Percentiles rank a stretch among this genome's conserved stretches.
phyloP scores from a whole-genome alignment of 2,329 filamentous ascomycete species.

The Orbilia javanica region DNA sequence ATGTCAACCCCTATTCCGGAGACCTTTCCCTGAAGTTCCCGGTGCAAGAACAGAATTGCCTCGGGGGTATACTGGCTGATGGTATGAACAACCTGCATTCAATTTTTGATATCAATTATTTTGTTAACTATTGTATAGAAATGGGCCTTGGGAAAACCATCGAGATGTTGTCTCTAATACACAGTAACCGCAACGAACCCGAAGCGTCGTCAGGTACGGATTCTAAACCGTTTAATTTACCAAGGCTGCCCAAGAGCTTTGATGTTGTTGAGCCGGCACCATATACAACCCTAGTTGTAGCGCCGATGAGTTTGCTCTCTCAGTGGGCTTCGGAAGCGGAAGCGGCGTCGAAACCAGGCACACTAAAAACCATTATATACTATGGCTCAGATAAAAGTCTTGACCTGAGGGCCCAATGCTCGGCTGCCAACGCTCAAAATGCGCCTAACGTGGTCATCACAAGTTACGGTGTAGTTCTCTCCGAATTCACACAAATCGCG shows the following conservation, averaged over 20 bases:
- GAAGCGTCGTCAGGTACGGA: constrained; percentile 53
- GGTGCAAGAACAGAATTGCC: constrained; percentile 90
- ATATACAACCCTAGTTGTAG: constrained; percentile 92
- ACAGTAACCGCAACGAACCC: constrained; percentile 74
- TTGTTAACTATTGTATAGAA: constrained; percentile 68
- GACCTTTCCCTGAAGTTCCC: constrained; percentile 93
- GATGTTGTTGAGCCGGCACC: constrained; percentile 76
- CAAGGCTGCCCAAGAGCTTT: constrained; percentile 58
- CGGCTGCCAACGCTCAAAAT: constrained; percentile 76
- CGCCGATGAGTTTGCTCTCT: constrained; percentile 93
- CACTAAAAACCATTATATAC: constrained; percentile 87
- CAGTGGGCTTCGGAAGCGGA: constrained; percentile 97
- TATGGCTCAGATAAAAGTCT: constrained; percentile 87
- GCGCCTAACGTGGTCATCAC: constrained; percentile 94
- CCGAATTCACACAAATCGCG: constrained; percentile 83
- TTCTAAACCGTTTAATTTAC: constrained; percentile 35
- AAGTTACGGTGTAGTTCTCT: constrained; percentile 90
- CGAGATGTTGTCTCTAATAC: constrained; percentile 94
- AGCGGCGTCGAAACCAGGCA: constrained; percentile 86
- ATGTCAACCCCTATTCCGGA: constrained; percentile 96
- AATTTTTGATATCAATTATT: neutral
- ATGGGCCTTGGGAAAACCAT: constrained; percentile 99
- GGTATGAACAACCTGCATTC: constrained; percentile 62
- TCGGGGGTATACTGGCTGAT: constrained; percentile 92
- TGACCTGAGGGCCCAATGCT: constrained; percentile 84